Percentiles rank a stretch among this genome's conserved stretches.
Evolutionary conservation across 805 yeast species (phyloP).

Genomic region (Candida xyloterini): DNA sequence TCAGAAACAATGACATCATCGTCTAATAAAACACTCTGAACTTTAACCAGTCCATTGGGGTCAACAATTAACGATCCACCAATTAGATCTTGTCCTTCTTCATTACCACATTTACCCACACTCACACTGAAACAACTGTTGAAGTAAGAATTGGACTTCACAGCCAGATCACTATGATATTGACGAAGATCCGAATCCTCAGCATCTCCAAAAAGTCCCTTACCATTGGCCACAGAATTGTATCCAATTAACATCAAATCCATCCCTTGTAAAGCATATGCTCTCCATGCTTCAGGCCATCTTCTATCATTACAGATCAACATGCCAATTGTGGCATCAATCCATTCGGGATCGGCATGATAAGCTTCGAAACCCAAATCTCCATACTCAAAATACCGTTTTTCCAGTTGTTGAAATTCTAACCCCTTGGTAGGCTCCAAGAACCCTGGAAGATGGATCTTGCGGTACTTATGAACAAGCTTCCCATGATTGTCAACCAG

Average conservation of each 20-base stretch:
- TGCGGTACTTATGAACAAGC: constrained; percentile 33
- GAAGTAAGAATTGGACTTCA: constrained; percentile 35
- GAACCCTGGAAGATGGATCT: constrained; percentile 37
- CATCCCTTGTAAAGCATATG: constrained; percentile 39
- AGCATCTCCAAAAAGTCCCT: constrained; percentile 31
- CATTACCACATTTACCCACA: constrained; percentile 37
- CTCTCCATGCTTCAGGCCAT: constrained; percentile 43
- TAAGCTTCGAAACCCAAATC: constrained; percentile 37
- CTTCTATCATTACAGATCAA: constrained; percentile 41
- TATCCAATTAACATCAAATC: constrained; percentile 38
- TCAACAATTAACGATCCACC: constrained; percentile 37
- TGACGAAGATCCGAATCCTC: constrained; percentile 33
- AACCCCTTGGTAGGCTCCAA: constrained; percentile 34
- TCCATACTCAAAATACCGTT: constrained; percentile 38
- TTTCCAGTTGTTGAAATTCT: constrained; percentile 37
- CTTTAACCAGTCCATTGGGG: constrained; percentile 35
- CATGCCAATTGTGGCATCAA: constrained; percentile 37
- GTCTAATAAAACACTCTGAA: constrained; percentile 26
- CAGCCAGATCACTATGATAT: constrained; percentile 35
- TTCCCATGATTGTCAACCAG: constrained; percentile 32
- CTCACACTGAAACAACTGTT: constrained; percentile 35
- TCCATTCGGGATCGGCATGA: constrained; percentile 29
- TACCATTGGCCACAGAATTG: constrained; percentile 37
- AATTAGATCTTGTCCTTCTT: constrained; percentile 36
- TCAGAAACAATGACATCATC: constrained; percentile 29